Evolutionary conservation across 2,329 filamentous ascomycete genomes (phyloP).

Genomic region (Cordyceps pruinosa): DNA sequence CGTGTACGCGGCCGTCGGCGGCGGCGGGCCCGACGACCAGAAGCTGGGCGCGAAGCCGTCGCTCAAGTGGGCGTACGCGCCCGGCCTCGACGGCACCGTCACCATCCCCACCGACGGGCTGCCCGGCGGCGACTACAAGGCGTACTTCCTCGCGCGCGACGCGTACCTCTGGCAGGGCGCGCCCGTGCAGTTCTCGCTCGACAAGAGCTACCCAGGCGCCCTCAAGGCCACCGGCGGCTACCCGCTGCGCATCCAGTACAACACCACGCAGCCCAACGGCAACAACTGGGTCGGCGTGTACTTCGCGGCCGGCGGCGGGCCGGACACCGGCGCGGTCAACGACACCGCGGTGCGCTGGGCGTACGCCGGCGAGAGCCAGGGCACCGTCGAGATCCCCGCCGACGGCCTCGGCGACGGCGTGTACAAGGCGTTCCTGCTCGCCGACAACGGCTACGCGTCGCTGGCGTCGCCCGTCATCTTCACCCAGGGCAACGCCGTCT

Average conservation of each 20-base stretch:
- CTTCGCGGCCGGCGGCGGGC: constrained; percentile 10
- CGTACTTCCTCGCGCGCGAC: constrained; percentile 8
- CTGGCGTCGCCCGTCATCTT: constrained; percentile 1
- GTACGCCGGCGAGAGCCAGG: constrained; percentile 1
- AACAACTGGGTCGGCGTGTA: constrained; percentile 13
- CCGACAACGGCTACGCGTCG: constrained; percentile 1
- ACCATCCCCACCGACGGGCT: constrained; percentile 5
- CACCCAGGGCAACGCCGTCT: constrained; percentile 6
- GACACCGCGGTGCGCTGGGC: neutral
- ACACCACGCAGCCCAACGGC: neutral
- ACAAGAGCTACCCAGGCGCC: neutral
- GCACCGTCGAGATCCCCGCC: neutral
- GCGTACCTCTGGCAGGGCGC: constrained; percentile 5
- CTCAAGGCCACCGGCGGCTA: neutral
- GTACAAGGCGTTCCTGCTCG: constrained; percentile 11
- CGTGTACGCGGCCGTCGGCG: constrained; percentile 4
- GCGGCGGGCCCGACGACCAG: constrained; percentile 11
- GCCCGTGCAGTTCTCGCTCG: neutral
- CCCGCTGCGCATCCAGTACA: constrained; percentile 9
- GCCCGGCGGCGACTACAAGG: constrained; percentile 8
- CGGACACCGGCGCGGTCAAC: neutral
- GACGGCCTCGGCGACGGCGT: constrained; percentile 7
- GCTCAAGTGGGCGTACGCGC: constrained; percentile 4
- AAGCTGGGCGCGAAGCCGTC: neutral
- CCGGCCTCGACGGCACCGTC: neutral